phyloP scores from a whole-genome alignment of 2,329 filamentous ascomycete genomes.

The Tolypocladium inflatum region DNA sequence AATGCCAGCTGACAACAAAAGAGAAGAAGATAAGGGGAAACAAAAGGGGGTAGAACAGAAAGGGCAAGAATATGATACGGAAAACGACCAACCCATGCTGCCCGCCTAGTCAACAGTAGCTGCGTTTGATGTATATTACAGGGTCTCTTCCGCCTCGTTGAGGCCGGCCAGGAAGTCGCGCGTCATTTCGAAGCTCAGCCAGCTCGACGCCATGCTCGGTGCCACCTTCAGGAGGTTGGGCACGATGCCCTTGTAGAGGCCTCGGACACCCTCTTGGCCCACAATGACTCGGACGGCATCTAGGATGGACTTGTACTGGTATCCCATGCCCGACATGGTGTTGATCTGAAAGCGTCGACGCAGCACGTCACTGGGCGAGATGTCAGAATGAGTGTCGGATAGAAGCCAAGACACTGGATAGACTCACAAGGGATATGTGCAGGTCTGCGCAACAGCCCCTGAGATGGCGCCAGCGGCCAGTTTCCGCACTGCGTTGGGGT shows the following conservation, averaged over 20 bases:
- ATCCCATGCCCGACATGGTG: slow-evolving; percentile 97
- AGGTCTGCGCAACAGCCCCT: slow-evolving; percentile 93
- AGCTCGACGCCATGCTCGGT: slow-evolving; percentile 96
- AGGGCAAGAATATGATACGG: neutral
- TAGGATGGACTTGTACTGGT: slow-evolving; percentile 80
- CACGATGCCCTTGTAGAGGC: slow-evolving; percentile 91
- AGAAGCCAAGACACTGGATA: neutral
- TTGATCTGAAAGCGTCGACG: slow-evolving; percentile 96
- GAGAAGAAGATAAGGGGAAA: neutral
- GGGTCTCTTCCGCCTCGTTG: slow-evolving; percentile 26
- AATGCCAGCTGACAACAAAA: slow-evolving; percentile 4
- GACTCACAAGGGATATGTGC: slow-evolving; percentile 92
- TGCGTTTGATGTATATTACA: slow-evolving; percentile 12
- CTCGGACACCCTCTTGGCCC: slow-evolving; percentile 69
- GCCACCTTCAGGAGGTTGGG: slow-evolving; percentile 96
- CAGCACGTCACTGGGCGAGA: slow-evolving; percentile 63
- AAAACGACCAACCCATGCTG: neutral
- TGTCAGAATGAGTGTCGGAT: slow-evolving; percentile 8
- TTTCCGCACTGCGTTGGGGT: slow-evolving; percentile 72
- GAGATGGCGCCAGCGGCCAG: slow-evolving; percentile 84
- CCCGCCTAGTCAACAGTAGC: neutral
- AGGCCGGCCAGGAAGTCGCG: slow-evolving; percentile 72
- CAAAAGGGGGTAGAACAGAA: neutral
- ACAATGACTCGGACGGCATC: slow-evolving; percentile 80
- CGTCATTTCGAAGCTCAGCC: slow-evolving; percentile 93